Evolutionary conservation across 495 filamentous ascomycete genomes (phyloP).

Genomic region (Endocarpon pusillum): DNA sequence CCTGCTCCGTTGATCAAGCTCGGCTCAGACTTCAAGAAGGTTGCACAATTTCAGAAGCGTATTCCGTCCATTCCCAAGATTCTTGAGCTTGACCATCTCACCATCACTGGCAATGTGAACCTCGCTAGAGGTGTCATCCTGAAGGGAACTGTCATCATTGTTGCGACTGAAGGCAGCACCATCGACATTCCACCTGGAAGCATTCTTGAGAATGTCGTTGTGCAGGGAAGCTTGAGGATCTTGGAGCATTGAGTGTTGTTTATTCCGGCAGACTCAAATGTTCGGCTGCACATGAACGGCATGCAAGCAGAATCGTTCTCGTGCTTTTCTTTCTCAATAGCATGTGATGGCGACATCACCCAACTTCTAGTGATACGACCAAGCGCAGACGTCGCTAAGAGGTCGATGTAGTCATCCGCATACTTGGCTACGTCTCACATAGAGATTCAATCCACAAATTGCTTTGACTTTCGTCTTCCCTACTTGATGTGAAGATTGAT

Average conservation of each 20-base stretch:
- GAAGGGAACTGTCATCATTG: slow-evolving; percentile 99
- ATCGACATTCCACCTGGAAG: slow-evolving; percentile 96
- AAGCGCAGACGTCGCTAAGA: too few relatives aligned
- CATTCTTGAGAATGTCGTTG: slow-evolving; percentile 95
- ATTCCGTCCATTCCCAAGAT: slow-evolving; percentile 95
- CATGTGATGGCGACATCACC: too few relatives aligned
- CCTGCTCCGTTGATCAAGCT: slow-evolving; percentile 99
- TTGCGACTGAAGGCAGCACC: slow-evolving; percentile 91
- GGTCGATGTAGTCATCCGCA: too few relatives aligned
- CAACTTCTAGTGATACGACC: too few relatives aligned
- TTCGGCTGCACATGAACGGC: too few relatives aligned
- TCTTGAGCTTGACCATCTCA: slow-evolving; percentile 92
- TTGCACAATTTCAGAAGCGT: slow-evolving; percentile 97
- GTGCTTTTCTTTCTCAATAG: too few relatives aligned
- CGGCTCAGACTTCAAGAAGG: slow-evolving; percentile 98
- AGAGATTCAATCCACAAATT: too few relatives aligned
- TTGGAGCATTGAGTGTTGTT: slow-evolving; percentile 59
- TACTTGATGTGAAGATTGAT: too few relatives aligned
- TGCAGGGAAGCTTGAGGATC: slow-evolving; percentile 91
- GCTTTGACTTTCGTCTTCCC: too few relatives aligned
- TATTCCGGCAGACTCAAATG: too few relatives aligned
- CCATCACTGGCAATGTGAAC: slow-evolving; percentile 93
- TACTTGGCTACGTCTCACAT: too few relatives aligned
- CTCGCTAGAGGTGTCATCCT: slow-evolving; percentile 84
- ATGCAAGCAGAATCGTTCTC: too few relatives aligned